Base-by-base conservation (phyloP, 768 basidiomycete species). In the Termitomyces sp. region DNA sequence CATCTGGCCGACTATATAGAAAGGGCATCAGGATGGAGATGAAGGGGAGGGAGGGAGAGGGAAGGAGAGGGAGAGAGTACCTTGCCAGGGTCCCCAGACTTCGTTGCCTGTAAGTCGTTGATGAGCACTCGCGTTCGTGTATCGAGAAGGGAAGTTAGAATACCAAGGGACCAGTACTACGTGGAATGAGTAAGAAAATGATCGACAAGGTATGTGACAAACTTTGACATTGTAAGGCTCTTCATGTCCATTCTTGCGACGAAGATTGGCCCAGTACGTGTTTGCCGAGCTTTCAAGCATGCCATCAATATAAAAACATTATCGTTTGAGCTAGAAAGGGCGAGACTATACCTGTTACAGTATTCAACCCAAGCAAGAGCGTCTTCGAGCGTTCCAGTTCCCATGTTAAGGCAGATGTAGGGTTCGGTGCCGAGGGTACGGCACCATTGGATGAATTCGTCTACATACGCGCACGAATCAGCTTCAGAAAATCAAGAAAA, bases 331-430 rank as follows among this genome's bases (percentile, higher is more conserved):
- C 16, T 8, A 0, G 7, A 8, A 8, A 2, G 4, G 3, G 36
- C 24, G 16, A 54, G 45, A 18, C 36, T 24, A 36, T 39, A 76
- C 78, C 83, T 81, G 61, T 87, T 87, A 68, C 85, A 86, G 69
- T 87, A 88, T 62, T 88, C 86, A 16, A 87, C 59, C 85, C 83
- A 86, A 7, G 77, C 79, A 24, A 88, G 70, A 0, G 85, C 85
- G 45, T 86, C 85, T 59, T 85, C 83, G 8, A 84, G 73, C 0
- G 83, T 85, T 4, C 86, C 85, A 0, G 84, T 86, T 5, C 85
- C 86, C 85, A 87, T 86, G 69, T 86, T 86, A 33, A 86, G 66
- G 63, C 84, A 83, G 51, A 87, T 79, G 67, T 79, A 86, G 1
- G 85, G 86, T 68, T 87, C 84, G 12, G 79, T 78, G 7, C 78